phyloP scores from a whole-genome alignment of 495 filamentous ascomycete species.

The Lasiosphaeris hirsuta region DNA sequence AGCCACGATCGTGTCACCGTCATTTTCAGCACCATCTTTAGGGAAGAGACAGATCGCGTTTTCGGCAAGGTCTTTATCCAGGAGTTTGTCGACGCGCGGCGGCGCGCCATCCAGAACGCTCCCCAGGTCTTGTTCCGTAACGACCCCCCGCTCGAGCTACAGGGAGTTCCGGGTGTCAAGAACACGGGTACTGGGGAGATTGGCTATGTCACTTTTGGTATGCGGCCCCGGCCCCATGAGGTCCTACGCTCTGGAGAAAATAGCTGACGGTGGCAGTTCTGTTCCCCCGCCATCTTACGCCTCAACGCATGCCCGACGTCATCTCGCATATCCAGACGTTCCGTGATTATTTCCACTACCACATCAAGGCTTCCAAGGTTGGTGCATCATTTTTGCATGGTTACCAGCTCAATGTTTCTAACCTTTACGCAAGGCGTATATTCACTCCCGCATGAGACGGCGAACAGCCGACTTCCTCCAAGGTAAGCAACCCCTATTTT shows the following conservation, averaged over 20 bases:
- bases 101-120: conserved; percentile 94
- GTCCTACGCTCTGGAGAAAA: background rate
- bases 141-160: conserved; percentile 88
- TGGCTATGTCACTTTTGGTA: conserved; percentile 98
- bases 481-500: conserved; percentile 45
- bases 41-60: conserved; percentile 94
- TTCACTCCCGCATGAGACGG: conserved; percentile 95
- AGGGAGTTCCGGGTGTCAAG: conserved; percentile 77
- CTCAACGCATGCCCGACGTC: conserved; percentile 83
- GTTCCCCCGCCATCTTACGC: conserved; percentile 90
- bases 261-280: conserved; percentile 60
- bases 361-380: conserved; percentile 91
- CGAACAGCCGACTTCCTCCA: conserved; percentile 97
- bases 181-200: conserved; percentile 72
- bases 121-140: conserved; percentile 97
- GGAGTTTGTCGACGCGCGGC: conserved; percentile 94
- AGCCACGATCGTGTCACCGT: conserved; percentile 95
- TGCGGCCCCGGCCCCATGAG: conserved; percentile 8
- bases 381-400: background rate
- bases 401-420: background rate
- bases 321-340: conserved; percentile 99
- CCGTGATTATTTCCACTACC: conserved; percentile 99
- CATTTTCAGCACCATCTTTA: conserved; percentile 97
- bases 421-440: conserved; percentile 66
- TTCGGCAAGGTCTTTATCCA: conserved; percentile 93